A percentile compares a stretch with the other conserved stretches of the same genome.
phyloP scores from a whole-genome alignment of 306 rosid genomes.

The Sesbania bispinosa region DNA sequence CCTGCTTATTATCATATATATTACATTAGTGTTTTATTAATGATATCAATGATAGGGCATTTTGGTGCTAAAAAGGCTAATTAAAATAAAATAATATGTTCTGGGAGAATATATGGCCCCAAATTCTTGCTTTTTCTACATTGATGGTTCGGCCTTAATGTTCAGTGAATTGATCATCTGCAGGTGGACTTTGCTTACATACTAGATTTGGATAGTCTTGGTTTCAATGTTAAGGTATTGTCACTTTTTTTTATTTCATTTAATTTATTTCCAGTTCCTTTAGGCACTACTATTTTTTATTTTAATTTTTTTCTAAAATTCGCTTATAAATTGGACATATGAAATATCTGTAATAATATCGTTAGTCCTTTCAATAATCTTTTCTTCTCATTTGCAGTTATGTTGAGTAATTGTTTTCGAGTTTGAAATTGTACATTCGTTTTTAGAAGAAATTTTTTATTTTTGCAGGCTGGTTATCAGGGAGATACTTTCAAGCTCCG shows the following conservation, averaged over 20 bases:
- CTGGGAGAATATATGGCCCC: background rate
- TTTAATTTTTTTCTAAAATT: background rate
- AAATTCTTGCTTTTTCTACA: background rate
- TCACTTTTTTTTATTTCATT: background rate
- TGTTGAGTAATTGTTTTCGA: background rate
- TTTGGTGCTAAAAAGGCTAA: background rate
- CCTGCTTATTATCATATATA: slow-evolving; percentile 1
- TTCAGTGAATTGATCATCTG: slow-evolving; percentile 28
- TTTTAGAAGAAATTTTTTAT: background rate
- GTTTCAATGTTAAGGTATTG: slow-evolving; percentile 84
- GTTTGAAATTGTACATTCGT: background rate
- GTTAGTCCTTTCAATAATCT: background rate
- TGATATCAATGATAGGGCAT: background rate
- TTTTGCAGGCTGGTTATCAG: slow-evolving; percentile 64
- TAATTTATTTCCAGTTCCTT: background rate
- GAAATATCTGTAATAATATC: background rate
- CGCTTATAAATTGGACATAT: background rate
- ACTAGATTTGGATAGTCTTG: slow-evolving; percentile 90
- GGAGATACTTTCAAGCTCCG: slow-evolving; percentile 81
- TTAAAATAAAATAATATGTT: background rate
- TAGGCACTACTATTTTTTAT: background rate
- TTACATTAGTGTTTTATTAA: background rate
- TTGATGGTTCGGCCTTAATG: slow-evolving; percentile 9
- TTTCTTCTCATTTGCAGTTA: slow-evolving; percentile 3
- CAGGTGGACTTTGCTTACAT: slow-evolving; percentile 91